A percentile compares a stretch with the other conserved stretches of the same genome.
These are phyloP conservation scores for Cladosporium sp. DNA, from an alignment of 2,329 filamentous ascomycete genomes.

Conservation along the genomic window DNA sequence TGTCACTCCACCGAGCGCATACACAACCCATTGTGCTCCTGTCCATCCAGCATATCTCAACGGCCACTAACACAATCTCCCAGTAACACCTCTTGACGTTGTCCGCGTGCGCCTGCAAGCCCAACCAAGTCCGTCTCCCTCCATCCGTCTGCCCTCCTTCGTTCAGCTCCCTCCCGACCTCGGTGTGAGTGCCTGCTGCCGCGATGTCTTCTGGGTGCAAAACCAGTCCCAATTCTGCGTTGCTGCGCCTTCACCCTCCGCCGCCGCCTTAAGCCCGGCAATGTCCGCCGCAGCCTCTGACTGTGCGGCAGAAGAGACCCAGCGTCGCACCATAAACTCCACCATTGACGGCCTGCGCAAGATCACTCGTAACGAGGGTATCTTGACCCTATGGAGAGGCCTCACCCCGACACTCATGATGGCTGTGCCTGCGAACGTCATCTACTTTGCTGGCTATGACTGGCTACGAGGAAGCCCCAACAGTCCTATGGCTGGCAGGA, in stretches of 20 bases:
- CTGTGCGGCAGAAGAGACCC: conserved; percentile 85
- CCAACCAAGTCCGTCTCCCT: conserved; percentile 63
- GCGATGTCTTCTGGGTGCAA: conserved; percentile 95
- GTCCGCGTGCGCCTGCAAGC: conserved; percentile 94
- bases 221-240: conserved; percentile 81
- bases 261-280: conserved; percentile 26
- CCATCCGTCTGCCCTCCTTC: conserved; percentile 53
- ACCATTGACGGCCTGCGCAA: conserved; percentile 91
- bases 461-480: conserved; percentile 76
- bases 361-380: conserved; percentile 90
- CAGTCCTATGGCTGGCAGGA: conserved; percentile 66
- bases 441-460: conserved; percentile 98
- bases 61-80: conserved; percentile 14
- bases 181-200: conserved; percentile 90
- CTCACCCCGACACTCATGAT: conserved; percentile 92
- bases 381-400: conserved; percentile 85
- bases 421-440: conserved; percentile 93
- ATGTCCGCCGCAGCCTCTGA: conserved; percentile 55
- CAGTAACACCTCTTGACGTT: conserved; percentile 94
- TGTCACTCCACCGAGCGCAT: too few species aligned
- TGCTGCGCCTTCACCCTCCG: conserved; percentile 52
- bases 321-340: conserved; percentile 81
- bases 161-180: conserved; percentile 78
- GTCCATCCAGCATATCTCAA: conserved; percentile 5
- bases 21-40: too few species aligned